Evolutionary conservation across 495 filamentous ascomycete species (phyloP).

Genomic region (Neurospora discreta): DNA sequence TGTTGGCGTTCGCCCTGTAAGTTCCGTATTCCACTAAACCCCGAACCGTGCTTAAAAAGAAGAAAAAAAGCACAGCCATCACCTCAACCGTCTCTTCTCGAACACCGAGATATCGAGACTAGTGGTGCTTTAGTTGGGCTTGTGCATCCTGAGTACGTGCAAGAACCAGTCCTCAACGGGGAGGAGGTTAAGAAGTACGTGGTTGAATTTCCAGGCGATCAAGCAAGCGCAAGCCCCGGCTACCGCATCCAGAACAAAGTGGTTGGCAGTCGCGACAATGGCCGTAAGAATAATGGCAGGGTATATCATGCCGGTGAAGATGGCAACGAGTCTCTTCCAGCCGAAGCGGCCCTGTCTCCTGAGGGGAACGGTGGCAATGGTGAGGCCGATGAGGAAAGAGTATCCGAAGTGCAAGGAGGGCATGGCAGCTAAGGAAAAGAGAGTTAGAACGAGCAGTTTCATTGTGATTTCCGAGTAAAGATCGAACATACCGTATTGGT

Average conservation of each 20-base stretch:
- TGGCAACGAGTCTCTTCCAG: slow-evolving; percentile 18
- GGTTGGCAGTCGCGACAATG: slow-evolving; percentile 65
- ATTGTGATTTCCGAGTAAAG: background rate
- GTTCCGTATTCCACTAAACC: background rate
- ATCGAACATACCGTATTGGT: slow-evolving; percentile 22
- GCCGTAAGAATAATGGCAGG: slow-evolving; percentile 53
- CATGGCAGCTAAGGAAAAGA: slow-evolving; percentile 48
- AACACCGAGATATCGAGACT: background rate
- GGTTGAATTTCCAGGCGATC: slow-evolving; percentile 19
- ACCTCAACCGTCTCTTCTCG: background rate
- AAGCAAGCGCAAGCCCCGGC: slow-evolving; percentile 40
- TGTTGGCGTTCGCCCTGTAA: background rate
- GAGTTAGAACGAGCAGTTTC: background rate
- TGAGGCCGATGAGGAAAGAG: slow-evolving; percentile 62
- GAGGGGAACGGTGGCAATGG: slow-evolving; percentile 38
- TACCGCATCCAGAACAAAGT: slow-evolving; percentile 61
- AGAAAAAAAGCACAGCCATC: background rate
- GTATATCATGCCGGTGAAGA: slow-evolving; percentile 50
- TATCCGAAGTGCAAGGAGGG: slow-evolving; percentile 74
- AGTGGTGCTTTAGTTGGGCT: slow-evolving; percentile 8
- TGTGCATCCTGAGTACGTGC: slow-evolving; percentile 16
- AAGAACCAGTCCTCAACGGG: slow-evolving; percentile 22
- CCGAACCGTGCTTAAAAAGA: background rate
- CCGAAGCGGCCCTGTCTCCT: slow-evolving; percentile 12
- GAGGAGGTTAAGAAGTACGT: slow-evolving; percentile 16